Evolutionary conservation across 2,329 filamentous ascomycete species (phyloP).

Genomic region (Claviceps monticola): DNA sequence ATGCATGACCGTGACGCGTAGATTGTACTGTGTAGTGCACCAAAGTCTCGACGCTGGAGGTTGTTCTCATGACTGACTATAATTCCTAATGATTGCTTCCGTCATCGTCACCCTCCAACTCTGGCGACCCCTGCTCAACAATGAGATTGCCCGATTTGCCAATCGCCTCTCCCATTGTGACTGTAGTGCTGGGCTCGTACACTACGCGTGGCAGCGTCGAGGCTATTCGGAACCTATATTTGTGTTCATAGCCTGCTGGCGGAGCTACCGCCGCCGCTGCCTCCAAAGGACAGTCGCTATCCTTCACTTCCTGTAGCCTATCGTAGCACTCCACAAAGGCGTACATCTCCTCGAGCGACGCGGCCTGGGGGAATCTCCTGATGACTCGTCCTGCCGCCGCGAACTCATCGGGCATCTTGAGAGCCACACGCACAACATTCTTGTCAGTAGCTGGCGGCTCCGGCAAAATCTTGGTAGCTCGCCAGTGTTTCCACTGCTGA

Average conservation of each 20-base stretch:
- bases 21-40: neutral
- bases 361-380: slow-evolving; percentile 55
- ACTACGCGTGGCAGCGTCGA: slow-evolving; percentile 75
- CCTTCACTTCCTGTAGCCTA: slow-evolving; percentile 43
- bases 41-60: neutral
- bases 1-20: neutral
- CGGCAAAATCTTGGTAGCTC: slow-evolving; percentile 48
- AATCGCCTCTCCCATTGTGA: slow-evolving; percentile 57
- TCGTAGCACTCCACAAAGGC: slow-evolving; percentile 92
- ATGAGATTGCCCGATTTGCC: slow-evolving; percentile 79
- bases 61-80: slow-evolving; percentile 10
- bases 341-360: slow-evolving; percentile 76
- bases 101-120: slow-evolving; percentile 22
- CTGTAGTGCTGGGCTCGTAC: slow-evolving; percentile 53
- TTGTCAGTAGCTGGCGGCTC: slow-evolving; percentile 53
- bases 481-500: slow-evolving; percentile 69
- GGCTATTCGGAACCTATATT: slow-evolving; percentile 75
- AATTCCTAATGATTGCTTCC: slow-evolving; percentile 11
- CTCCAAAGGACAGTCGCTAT: slow-evolving; percentile 6
- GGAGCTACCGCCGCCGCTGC: neutral
- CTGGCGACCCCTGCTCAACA: slow-evolving; percentile 48
- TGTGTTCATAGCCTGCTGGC: slow-evolving; percentile 49
- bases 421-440: slow-evolving; percentile 56
- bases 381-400: slow-evolving; percentile 58
- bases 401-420: slow-evolving; percentile 45